A percentile compares a stretch with the other conserved stretches of the same genome.
These are phyloP conservation scores for Penicillium sp. DNA, from an alignment of 2,329 filamentous ascomycete genomes.

Conservation along the genomic window DNA sequence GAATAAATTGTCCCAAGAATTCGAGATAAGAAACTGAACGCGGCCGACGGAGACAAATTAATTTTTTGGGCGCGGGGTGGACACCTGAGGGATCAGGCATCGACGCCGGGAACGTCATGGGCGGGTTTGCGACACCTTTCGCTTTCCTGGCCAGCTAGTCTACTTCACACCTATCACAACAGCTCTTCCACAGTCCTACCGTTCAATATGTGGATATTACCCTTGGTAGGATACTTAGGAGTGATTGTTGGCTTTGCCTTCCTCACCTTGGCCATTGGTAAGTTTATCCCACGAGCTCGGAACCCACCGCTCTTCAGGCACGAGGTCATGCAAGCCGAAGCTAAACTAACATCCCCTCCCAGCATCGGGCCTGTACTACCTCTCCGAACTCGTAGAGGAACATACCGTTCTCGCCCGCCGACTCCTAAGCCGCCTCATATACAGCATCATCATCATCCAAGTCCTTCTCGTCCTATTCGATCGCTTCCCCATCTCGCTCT, in stretches of 20 bases:
- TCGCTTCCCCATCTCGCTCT: slow-evolving; percentile 77
- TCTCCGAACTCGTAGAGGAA: slow-evolving; percentile 96
- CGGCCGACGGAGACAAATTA: slow-evolving; percentile 4
- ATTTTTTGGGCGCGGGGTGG: slow-evolving; percentile 20
- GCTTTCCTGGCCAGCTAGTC: neutral
- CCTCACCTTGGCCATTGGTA: slow-evolving; percentile 89
- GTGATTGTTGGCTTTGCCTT: slow-evolving; percentile 89
- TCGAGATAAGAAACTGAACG: neutral
- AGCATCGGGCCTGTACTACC: slow-evolving; percentile 98
- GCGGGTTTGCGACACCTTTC: neutral
- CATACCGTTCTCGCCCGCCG: slow-evolving; percentile 91
- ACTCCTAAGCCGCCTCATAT: slow-evolving; percentile 82
- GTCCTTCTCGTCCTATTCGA: slow-evolving; percentile 76
- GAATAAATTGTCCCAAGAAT: neutral
- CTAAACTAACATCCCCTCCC: slow-evolving; percentile 22
- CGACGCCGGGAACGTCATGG: slow-evolving; percentile 9
- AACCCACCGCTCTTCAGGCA: neutral
- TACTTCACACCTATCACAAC: neutral
- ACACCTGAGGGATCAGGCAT: slow-evolving; percentile 14
- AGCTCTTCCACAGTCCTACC: neutral
- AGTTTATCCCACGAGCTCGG: slow-evolving; percentile 19
- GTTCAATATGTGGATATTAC: slow-evolving; percentile 86
- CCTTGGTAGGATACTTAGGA: slow-evolving; percentile 85
- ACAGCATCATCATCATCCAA: slow-evolving; percentile 75
- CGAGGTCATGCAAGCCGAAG: neutral